These are phyloP conservation scores for Aspergillus versicolor DNA, from an alignment of 2,329 filamentous ascomycete genomes.

Conservation along the genomic window DNA sequence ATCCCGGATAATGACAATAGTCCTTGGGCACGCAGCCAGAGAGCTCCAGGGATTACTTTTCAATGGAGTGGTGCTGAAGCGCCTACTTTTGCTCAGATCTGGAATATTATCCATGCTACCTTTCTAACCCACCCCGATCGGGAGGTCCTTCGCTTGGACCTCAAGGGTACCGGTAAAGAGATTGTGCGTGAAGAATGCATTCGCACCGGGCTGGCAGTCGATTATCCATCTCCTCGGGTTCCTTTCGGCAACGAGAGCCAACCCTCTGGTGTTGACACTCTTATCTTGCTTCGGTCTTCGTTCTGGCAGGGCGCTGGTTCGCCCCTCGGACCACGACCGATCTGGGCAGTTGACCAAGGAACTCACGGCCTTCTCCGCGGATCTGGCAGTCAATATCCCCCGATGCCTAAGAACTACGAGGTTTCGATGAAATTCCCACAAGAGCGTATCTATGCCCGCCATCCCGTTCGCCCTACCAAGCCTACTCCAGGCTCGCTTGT, in stretches of 20 bases:
- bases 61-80: constrained; percentile 31
- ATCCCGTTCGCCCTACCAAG: constrained; percentile 71
- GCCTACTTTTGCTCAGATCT: constrained; percentile 39
- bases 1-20: constrained; percentile 37
- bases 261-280: constrained; percentile 26
- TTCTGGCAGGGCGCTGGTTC: constrained; percentile 73
- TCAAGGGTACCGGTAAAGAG: constrained; percentile 32
- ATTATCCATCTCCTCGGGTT: constrained; percentile 21
- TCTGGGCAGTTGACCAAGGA: constrained; percentile 56
- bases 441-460: constrained; percentile 59
- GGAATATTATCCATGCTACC: constrained; percentile 38
- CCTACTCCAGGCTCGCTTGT: constrained; percentile 67
- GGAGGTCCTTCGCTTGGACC: constrained; percentile 36
- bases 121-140: constrained; percentile 32
- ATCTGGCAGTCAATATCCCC: constrained; percentile 27
- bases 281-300: constrained; percentile 53
- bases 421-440: constrained; percentile 47
- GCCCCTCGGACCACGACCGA: constrained; percentile 63
- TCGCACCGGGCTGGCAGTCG: constrained; percentile 28
- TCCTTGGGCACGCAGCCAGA: constrained; percentile 36
- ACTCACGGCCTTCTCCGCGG: constrained; percentile 28
- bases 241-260: constrained; percentile 22
- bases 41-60: constrained; percentile 32
- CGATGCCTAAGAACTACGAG: constrained; percentile 37
- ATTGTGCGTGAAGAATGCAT: constrained; percentile 46